Evolutionary conservation across 2,329 filamentous ascomycete genomes (phyloP), one percentile per base, ranked within the genome.

Genomic region (Aspergillus carbonarius): DNA sequence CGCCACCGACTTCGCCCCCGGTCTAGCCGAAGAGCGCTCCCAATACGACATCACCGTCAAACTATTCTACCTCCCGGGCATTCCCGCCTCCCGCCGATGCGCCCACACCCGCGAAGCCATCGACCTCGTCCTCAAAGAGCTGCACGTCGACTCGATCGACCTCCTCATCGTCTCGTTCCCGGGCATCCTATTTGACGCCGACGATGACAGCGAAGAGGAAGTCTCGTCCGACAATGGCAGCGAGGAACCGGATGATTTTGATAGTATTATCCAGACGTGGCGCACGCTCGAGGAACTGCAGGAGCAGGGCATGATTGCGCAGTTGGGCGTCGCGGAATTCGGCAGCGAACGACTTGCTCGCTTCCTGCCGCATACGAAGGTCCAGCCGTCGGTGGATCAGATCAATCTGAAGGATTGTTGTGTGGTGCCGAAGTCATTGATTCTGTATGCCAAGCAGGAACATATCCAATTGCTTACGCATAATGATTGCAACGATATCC

Each of bases 351-450:
- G 95, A 68, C 80, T 99, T 37, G 78, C 83, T n/a, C 85, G 85
- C 13, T 93, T 99, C 68, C 79, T 98, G 25, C 81, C 85, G 42
- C 81, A 85, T 61, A 89, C 91, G 20, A 81, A 80, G 40, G 81
- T 96, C 60, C 85, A 85, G 65, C 95, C 95, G 0, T 84, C 85
- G 18, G 93, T 98, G 40, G 88, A 98, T 75, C 95, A 99, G 82
- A 96, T 99, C 81, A 98, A 98, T 73, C 85, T 96, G 52, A 88
- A 91, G 68, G 91, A 98, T 76, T 98, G 93, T 80, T 99, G 95
- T 77, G 93, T 92, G 48, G 95, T 98, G 44, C 95, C 95, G 8
- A 93, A 92, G 68, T 89, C 92, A 12, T 82, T 99, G 62, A 87
- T 92, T 59, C 78, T 89, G 68, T 88, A 96, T 68, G 93, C 93